Evolutionary conservation across 2,329 filamentous ascomycete species (phyloP).

Genomic region (Davidsoniella eucalypti): DNA sequence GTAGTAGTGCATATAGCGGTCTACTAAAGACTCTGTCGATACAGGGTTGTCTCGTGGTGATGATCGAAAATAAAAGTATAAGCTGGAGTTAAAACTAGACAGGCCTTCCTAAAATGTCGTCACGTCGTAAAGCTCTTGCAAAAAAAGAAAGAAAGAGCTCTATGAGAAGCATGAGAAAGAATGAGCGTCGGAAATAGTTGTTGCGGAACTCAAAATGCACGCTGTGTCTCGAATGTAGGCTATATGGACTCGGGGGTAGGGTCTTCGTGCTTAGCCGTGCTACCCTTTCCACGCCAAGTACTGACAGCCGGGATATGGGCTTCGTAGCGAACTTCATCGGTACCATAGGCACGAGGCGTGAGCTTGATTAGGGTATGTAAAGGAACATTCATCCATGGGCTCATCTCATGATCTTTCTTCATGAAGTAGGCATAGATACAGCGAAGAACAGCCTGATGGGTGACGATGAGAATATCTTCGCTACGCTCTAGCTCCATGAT

Average conservation of each 20-base stretch:
- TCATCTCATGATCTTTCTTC: conserved; percentile 84
- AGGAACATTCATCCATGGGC: conserved; percentile 97
- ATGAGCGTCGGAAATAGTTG: not conserved
- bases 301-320: conserved; percentile 91
- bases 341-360: conserved; percentile 85
- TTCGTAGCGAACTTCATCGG: conserved; percentile 71
- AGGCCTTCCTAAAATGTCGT: too few species aligned
- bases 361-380: conserved; percentile 93
- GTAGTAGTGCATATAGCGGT: too few species aligned
- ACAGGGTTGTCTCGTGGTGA: not conserved
- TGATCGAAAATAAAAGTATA: not conserved
- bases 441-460: conserved; percentile 87
- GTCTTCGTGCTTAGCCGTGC: conserved; percentile 72
- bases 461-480: conserved; percentile 95
- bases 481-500: conserved; percentile 97
- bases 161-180: not conserved
- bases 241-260: conserved; percentile 24
- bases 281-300: conserved; percentile 91
- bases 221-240: conserved; percentile 7
- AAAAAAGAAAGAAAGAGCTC: not conserved
- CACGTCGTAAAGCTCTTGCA: not conserved
- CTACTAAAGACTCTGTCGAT: too few species aligned
- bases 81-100: not conserved
- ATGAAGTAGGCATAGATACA: conserved; percentile 99
- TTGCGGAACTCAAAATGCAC: not conserved